These are phyloP conservation scores for Fusarium protoensiforme DNA, from an alignment of 2,329 filamentous ascomycete genomes.

Conservation along the genomic window DNA sequence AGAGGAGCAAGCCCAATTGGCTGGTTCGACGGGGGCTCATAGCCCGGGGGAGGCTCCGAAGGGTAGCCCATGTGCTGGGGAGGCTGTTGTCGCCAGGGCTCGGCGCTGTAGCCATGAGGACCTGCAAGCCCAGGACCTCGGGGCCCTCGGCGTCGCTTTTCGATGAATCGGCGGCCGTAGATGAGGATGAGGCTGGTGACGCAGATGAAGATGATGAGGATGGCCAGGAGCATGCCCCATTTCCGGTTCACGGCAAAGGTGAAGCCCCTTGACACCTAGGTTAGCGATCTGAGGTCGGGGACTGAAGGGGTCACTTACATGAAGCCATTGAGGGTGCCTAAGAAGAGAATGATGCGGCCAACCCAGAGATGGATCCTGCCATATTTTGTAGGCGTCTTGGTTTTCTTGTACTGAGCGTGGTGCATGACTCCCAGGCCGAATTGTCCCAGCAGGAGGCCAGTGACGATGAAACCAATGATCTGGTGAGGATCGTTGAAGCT, in stretches of 20 bases:
- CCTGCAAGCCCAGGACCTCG: conserved; percentile 24
- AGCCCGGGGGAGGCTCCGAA: conserved; percentile 48
- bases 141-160: conserved; percentile 35
- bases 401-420: conserved; percentile 64
- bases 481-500: conserved; percentile 66
- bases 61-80: conserved; percentile 34
- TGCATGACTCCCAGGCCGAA: conserved; percentile 66
- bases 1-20: conserved; percentile 42
- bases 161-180: conserved; percentile 43
- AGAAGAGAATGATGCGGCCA: conserved; percentile 63
- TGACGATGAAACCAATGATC: conserved; percentile 66
- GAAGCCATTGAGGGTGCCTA: conserved; percentile 68
- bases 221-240: conserved; percentile 60
- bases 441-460: conserved; percentile 63
- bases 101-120: conserved; percentile 41
- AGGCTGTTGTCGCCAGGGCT: conserved; percentile 45
- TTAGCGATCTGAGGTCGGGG: neutral
- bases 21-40: conserved; percentile 47
- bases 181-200: conserved; percentile 54
- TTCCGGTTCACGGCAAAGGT: conserved; percentile 62
- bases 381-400: conserved; percentile 60
- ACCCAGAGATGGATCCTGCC: conserved; percentile 67
- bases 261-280: conserved; percentile 62
- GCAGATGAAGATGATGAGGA: conserved; percentile 56
- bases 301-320: conserved; percentile 53